These are phyloP conservation scores for Fusarium hostae DNA, from an alignment of 2,329 filamentous ascomycete species.

Conservation along the genomic window DNA sequence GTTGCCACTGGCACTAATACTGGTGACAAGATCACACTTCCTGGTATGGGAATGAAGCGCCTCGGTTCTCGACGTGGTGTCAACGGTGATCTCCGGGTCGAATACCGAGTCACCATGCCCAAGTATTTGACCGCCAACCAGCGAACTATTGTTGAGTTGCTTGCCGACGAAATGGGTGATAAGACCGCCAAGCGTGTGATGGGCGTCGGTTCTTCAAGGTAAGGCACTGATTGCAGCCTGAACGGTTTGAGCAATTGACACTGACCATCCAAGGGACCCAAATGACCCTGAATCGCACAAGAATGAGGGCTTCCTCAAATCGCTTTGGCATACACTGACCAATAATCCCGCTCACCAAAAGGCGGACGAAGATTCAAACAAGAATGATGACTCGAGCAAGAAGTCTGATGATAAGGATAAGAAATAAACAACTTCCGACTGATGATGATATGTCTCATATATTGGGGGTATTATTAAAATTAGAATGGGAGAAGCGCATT, in stretches of 20 bases:
- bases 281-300: constrained; percentile 67
- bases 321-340: constrained; percentile 92
- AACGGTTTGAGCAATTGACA: not conserved
- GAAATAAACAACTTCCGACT: constrained; percentile 50
- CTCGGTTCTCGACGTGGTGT: constrained; percentile 74
- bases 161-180: constrained; percentile 95
- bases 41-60: constrained; percentile 94
- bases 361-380: constrained; percentile 34
- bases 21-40: constrained; percentile 88
- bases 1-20: constrained; percentile 91
- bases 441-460: constrained; percentile 45
- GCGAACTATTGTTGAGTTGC: constrained; percentile 91
- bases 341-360: constrained; percentile 72
- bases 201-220: constrained; percentile 69
- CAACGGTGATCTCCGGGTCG: constrained; percentile 87
- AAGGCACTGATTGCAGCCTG: constrained; percentile 26
- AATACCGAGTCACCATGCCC: constrained; percentile 95
- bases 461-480: constrained; percentile 35
- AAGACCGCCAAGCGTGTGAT: constrained; percentile 92
- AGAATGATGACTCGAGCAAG: constrained; percentile 37
- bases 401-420: constrained; percentile 47
- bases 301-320: constrained; percentile 91
- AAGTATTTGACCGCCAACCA: constrained; percentile 94
- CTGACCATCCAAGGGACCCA: constrained; percentile 33
- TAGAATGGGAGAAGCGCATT: constrained; percentile 48